Evolutionary conservation across 352 stramenopile genomes (phyloP).

Genomic region (Aphanomyces invadans): DNA sequence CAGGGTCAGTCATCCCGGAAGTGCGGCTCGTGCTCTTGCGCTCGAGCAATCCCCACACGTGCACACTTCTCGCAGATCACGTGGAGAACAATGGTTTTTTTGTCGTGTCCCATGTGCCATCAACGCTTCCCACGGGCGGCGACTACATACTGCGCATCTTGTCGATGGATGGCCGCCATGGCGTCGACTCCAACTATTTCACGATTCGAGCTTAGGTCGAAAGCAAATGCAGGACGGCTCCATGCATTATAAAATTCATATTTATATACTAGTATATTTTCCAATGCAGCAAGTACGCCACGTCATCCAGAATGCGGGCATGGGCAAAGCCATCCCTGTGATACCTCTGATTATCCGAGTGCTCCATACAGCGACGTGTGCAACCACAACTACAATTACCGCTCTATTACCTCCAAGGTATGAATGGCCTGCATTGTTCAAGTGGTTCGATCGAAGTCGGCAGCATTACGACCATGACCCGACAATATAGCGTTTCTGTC

Average conservation of each 20-base stretch:
- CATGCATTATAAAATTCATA: background rate
- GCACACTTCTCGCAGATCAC: conserved; percentile 17
- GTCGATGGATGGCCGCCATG: conserved; percentile 23
- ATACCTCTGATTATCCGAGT: no score
- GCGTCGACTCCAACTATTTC: conserved; percentile 14
- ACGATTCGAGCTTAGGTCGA: background rate
- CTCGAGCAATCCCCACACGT: background rate
- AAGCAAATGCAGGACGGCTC: background rate
- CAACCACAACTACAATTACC: no score
- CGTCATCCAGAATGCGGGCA: background rate
- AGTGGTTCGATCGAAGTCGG: no score
- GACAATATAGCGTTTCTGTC: conserved; percentile 75
- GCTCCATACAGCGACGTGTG: no score
- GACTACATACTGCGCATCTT: conserved; percentile 24
- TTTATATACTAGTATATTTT: no score
- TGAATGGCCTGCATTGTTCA: background rate
- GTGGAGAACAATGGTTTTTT: conserved; percentile 25
- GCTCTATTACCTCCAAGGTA: no score
- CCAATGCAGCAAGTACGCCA: no score
- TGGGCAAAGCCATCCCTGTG: no score
- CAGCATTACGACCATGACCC: conserved; percentile 84
- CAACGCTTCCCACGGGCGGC: background rate
- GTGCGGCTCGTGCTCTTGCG: conserved; percentile 19
- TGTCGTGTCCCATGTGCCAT: conserved; percentile 10
- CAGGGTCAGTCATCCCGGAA: conserved; percentile 1